Base-by-base conservation (phyloP, 768 basidiomycete species). In the Hemileccinum impolitum region DNA sequence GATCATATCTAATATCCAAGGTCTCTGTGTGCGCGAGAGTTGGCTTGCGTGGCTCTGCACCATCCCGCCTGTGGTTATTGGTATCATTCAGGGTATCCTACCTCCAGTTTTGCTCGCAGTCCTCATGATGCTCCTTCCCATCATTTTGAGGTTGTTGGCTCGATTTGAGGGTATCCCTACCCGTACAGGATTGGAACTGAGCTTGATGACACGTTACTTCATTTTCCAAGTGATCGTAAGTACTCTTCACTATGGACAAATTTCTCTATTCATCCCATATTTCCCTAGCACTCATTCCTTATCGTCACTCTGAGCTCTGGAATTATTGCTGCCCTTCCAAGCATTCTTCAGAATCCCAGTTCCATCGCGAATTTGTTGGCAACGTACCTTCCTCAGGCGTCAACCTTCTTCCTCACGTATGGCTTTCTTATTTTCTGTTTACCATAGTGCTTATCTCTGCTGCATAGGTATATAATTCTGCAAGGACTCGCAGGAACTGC, bases 101-200 rank as follows among this genome's bases (percentile, higher is more conserved):
- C 93, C 96, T 3, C 85, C 94, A 0, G 84, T 92, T 19, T 64
- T 92, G 43, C 82, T 99, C 43, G 92, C 92, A 0, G 77, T 98
- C 15, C 77, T 99, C 44, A 93, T 94, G 84, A 81, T 93, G 82
- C 73, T 98, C 7, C 75, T 99, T 81, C 85, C 77, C 0, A 88
- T 93, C 60, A 58, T 98, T 14, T 67, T 98, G 50, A 78, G 95
- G 34, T 70, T 90, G 18, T 72, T 97, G 25, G 90, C 84, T 12
- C 74, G 80, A 17, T 86, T 96, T 46, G 91, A 98, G 70, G 96
- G 96, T 17, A 90, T 93, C 17, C 94, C 95, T 0, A 85, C 88
- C 56, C 76, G 77, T 30, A 89, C 85, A 0, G 85, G 82, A 1
- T 70, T 98, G 36, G 95, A 99, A 58, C 77, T 96, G 5, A 89